Base-by-base conservation (phyloP, 2,329 filamentous ascomycete genomes). In the Fusarium marasasianum region DNA sequence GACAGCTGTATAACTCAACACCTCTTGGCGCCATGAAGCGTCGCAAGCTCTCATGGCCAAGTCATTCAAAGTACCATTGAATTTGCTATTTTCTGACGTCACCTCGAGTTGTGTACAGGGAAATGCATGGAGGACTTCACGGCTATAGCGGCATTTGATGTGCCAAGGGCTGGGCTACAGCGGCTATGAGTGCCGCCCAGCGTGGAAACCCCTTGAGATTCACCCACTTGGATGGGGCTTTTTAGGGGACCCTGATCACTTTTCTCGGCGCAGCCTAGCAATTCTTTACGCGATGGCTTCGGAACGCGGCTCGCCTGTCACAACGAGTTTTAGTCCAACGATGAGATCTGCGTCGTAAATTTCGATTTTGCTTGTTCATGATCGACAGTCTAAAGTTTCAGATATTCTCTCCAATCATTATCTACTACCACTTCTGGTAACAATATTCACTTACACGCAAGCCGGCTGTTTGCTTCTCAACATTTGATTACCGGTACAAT, bases 31-130 rank as follows among this genome's bases (percentile, higher is more conserved):
- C 54, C 29, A 57, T 56, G 56, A 43, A 43, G 72, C 72, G 72
- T 75, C 72, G 72, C 72, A 75, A 75, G 72, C 72, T 75, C 61
- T 44, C 56, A 64, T 53, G 53, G 55, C 59, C 53, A 74, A 58
- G 44, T 69, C 64, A 72, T 61, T 67, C 56, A 62, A 29, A 59
- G 24, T 29, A 51, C 48, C 53, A 51, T 57, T 57, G 22, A 65
- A 69, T 35, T 41, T 38, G 35, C 66, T 50, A 26, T 22, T 63
- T 63, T 59, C 71, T 78, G 76, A 78, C 76, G 76, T 78, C 76
- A 78, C 59, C 51, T 35, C 48, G 31, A 41, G n/a, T 33, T 69
- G 44, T 40, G 35, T 38, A 26, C 66, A 69, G 26, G 64, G 64
- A 63, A 69, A 29, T 45, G 40, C 37, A 55, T 47, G 69, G 35